Conservation (phyloP, 2,329 filamentous ascomycete genomes). For the Colletotrichum karsti region DNA sequence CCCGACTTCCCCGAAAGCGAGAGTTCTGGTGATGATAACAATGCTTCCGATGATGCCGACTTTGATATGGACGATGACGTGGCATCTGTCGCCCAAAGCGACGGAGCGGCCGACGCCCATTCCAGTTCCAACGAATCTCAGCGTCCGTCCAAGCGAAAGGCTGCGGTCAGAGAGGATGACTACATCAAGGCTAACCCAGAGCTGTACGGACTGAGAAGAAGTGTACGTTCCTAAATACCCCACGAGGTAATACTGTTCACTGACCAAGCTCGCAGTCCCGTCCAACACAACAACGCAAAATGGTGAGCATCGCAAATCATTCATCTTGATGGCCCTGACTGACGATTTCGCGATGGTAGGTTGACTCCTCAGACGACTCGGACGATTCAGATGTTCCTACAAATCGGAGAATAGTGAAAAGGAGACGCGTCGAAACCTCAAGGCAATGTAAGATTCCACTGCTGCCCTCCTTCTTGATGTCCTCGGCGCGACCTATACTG, state of each 20-base stretch:
- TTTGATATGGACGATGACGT: constrained; percentile 73
- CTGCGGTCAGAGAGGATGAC: constrained; percentile 75
- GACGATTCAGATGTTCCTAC: constrained; percentile 77
- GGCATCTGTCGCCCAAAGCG: constrained; percentile 53
- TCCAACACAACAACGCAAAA: constrained; percentile 64
- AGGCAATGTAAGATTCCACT: constrained; percentile 62
- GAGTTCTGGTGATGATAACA: constrained; percentile 56
- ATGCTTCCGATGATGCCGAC: constrained; percentile 75
- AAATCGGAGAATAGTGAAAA: constrained; percentile 69
- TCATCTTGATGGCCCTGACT: constrained; percentile 26
- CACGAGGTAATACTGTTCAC: constrained; percentile 14
- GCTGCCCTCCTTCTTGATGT: neutral
- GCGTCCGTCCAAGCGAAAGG: constrained; percentile 78
- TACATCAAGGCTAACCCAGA: constrained; percentile 93
- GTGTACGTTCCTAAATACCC: constrained; percentile 66
- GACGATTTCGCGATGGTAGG: constrained; percentile 40
- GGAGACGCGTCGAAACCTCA: constrained; percentile 73
- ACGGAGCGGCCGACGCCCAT: constrained; percentile 58
- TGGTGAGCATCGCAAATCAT: constrained; percentile 51
- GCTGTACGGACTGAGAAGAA: constrained; percentile 92
- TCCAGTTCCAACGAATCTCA: constrained; percentile 78
- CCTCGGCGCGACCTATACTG: neutral
- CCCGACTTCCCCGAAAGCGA: constrained; percentile 53
- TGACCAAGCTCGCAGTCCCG: constrained; percentile 53
- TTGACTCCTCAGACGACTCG: constrained; percentile 66